Evolutionary conservation across 2,329 filamentous ascomycete species (phyloP).

Genomic region (Metarhizium brunneum): DNA sequence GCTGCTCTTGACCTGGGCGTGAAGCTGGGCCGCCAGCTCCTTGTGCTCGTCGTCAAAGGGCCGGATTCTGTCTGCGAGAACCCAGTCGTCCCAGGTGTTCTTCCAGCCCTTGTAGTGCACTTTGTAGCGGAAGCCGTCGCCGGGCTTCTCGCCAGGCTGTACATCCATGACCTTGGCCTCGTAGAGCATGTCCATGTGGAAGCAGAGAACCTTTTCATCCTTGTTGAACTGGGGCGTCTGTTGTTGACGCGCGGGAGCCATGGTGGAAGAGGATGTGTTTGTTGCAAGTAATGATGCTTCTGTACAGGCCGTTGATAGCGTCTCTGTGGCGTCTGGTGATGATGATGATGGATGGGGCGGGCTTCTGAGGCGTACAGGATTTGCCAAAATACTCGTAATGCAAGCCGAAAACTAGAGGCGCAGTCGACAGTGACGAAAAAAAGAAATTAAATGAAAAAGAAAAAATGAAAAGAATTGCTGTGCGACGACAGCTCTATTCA

Average conservation of each 20-base stretch:
- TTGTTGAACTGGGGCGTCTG: slow-evolving; percentile 47
- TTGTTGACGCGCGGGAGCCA: slow-evolving; percentile 34
- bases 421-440: too few relatives aligned
- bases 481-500: neutral
- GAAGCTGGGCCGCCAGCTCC: slow-evolving; percentile 69
- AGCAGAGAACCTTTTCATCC: slow-evolving; percentile 93
- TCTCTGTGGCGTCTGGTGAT: neutral
- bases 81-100: slow-evolving; percentile 99
- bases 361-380: too few relatives aligned
- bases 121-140: slow-evolving; percentile 69
- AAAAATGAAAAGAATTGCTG: neutral
- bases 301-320: neutral
- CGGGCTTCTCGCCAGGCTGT: slow-evolving; percentile 58
- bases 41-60: slow-evolving; percentile 95
- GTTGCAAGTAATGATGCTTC: neutral
- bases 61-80: slow-evolving; percentile 82
- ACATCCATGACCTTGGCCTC: slow-evolving; percentile 92
- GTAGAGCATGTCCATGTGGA: slow-evolving; percentile 94
- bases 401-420: too few relatives aligned
- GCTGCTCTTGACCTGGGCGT: slow-evolving; percentile 56
- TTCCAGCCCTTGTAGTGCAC: slow-evolving; percentile 99
- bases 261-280: slow-evolving; percentile 12
- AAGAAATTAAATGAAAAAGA: too few relatives aligned
- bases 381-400: too few relatives aligned
- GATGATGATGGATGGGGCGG: neutral